These are phyloP conservation scores for Colletotrichum musae DNA, from an alignment of 2,329 filamentous ascomycete genomes.

Conservation along the genomic window DNA sequence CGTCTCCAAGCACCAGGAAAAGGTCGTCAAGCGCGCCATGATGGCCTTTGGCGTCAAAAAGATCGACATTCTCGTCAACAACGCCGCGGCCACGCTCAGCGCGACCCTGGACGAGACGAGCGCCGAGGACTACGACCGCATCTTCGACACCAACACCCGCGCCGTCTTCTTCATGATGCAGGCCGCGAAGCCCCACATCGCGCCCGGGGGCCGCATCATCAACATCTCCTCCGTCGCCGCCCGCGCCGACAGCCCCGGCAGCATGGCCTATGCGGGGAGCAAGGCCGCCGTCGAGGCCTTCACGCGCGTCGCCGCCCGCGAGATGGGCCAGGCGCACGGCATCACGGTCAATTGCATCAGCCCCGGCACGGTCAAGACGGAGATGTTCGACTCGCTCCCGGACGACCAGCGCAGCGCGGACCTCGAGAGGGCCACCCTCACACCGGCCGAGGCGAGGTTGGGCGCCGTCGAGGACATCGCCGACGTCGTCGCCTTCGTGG, in stretches of 20 bases:
- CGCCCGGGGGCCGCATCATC: conserved; percentile 43
- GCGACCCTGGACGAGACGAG: conserved; percentile 41
- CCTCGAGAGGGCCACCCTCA: conserved; percentile 39
- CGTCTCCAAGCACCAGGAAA: conserved; percentile 42
- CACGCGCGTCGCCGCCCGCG: conserved; percentile 41
- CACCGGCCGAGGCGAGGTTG: conserved; percentile 40
- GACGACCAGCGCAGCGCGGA: conserved; percentile 40
- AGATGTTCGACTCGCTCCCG: conserved; percentile 40
- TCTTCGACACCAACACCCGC: conserved; percentile 41
- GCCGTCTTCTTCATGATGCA: conserved; percentile 44
- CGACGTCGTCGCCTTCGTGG: conserved; percentile 41
- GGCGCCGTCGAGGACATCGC: conserved; percentile 42
- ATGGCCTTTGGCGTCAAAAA: conserved; percentile 42
- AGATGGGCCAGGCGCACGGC: conserved; percentile 41
- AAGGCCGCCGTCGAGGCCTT: conserved; percentile 43
- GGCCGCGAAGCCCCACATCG: conserved; percentile 40
- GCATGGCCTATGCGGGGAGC: conserved; percentile 42
- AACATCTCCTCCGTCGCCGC: conserved; percentile 44
- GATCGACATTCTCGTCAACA: conserved; percentile 43
- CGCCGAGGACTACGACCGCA: conserved; percentile 41
- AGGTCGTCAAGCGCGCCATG: conserved; percentile 41
- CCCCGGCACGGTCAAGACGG: conserved; percentile 41
- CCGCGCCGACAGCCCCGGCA: conserved; percentile 36
- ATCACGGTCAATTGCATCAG: conserved; percentile 43
- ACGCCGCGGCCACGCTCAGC: conserved; percentile 41